Evolutionary conservation across 805 yeast genomes (phyloP).

Genomic region (Metschnikowia reukaufii): DNA sequence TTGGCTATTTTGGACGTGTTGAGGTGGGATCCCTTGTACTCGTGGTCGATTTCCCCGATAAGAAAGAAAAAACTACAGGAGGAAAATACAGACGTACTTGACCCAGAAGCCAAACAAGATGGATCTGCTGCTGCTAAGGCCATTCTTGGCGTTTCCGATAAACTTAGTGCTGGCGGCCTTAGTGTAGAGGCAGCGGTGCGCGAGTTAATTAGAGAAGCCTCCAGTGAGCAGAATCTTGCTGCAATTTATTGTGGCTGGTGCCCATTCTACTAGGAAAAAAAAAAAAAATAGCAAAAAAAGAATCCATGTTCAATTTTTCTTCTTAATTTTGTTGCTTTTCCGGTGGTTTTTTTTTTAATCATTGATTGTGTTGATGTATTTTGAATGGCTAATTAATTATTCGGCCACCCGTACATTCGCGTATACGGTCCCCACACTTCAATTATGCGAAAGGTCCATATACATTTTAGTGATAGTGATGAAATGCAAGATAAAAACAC

Average conservation of each 20-base stretch:
- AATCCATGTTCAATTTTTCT: background rate
- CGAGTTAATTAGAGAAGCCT: slow-evolving; percentile 76
- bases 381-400: too few relatives aligned
- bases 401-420: too few relatives aligned
- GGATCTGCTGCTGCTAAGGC: slow-evolving; percentile 81
- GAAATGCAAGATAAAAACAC: slow-evolving; percentile 1
- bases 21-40: slow-evolving; percentile 88
- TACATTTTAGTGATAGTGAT: background rate
- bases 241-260: slow-evolving; percentile 83
- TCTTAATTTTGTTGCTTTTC: background rate
- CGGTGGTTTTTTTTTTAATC: background rate
- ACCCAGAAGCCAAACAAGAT: slow-evolving; percentile 33
- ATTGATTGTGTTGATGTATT: background rate
- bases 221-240: slow-evolving; percentile 64
- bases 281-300: background rate
- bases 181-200: slow-evolving; percentile 84
- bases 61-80: slow-evolving; percentile 56
- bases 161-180: slow-evolving; percentile 63
- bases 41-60: slow-evolving; percentile 86
- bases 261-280: slow-evolving; percentile 53
- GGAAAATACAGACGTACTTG: slow-evolving; percentile 21
- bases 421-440: too few relatives aligned
- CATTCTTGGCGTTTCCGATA: slow-evolving; percentile 65
- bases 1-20: slow-evolving; percentile 81
- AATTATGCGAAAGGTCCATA: background rate